Base-by-base conservation (phyloP, 768 basidiomycete species). In the Saitozyma sp. region DNA sequence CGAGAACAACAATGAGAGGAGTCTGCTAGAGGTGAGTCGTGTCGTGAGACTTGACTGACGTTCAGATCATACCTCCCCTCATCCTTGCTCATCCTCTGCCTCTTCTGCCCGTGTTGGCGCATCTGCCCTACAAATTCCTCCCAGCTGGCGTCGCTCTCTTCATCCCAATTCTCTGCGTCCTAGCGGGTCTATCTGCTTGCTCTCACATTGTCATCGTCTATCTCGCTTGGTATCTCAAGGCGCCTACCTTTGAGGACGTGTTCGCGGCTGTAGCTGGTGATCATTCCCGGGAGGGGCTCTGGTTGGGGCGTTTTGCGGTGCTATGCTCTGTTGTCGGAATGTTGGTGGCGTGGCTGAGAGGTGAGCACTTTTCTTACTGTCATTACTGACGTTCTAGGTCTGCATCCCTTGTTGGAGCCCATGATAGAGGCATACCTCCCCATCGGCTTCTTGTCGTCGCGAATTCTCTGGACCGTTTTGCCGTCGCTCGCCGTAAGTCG, bases 151-250 rank as follows among this genome's bases (percentile, higher is more conserved):
- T 75, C 0, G 70, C 73, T 16, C 58, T 79, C 51, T 79, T 77
- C 69, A 62, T 79, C 19, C 78, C 78, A 16, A 45, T 73, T 14
- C 59, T 76, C 38, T 76, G 71, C n/a, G 65, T 73, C 1, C 46
- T 75, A 20, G 73, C 72, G 0, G 61, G 65, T 5, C 56, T 77
- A 8, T 79, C 78, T 4, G 61, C 70, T 9, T 79, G 76, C 42
- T 76, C 76, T 2, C 75, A 76, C 50, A 74, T 79, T 20, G 78
- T 79, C 40, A 73, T 74, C 9, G 73, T 76, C 46, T 79, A 79
- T 54, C 65, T 79, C 1, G 67, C 78, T 0, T 75, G 76, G 77
- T 79, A 79, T 58, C 71, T 79, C 41, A 79, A 77, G 52, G 78
- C 75, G n/a, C 56, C 59, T 11, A 74, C 65, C 37, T 79, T 79